Evolutionary conservation across 2,329 filamentous ascomycete species (phyloP), one percentile per base, ranked within the genome.

Genomic region (Xylaria sp.): DNA sequence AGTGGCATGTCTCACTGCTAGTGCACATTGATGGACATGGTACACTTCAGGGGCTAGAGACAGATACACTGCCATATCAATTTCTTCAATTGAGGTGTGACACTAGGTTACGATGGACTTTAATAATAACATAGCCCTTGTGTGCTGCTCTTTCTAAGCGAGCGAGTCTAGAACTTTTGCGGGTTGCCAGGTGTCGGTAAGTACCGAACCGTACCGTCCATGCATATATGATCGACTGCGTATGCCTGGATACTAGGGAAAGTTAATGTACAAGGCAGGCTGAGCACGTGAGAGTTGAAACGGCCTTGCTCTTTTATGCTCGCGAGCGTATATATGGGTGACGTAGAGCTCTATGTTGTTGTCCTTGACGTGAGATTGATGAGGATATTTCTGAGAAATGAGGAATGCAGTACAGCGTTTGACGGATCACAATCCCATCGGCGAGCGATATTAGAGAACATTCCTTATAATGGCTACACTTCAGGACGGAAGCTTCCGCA

Each of bases 131-230:
- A n/a, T 41, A 12, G 23, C 28, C 20, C 12, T 23, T 31, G 15
- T 48, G 34, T n/a, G 13, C 9, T 20, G 6, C 8, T 25, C 6
- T 31, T 6, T 37, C 34, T 60, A 64, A 52, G 50, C 61, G 56
- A 61, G 50, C 13, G 41, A 61, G 39, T 68, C 60, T 61, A 56
- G 56, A 68, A 54, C 65, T 48, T 12, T 7, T 18, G 58, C 13
- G 44, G 48, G 25, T 13, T 52, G 15, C 50, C n/a, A 10, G 31
- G 46, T 50, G 18, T 20, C 51, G 39, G 52, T 44, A 63, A 58
- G 31, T 63, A 41, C 44, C 54, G 28, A 18, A 37, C 25, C 28
- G 15, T 31, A n/a, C 15, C 23, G 25, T 46, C 41, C 15, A 4
- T 46, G 34, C 15, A 34, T 54, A 37, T 37, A 25, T 54, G 58